Evolutionary conservation across 768 basidiomycete genomes (phyloP).

Genomic region (Clitopilus passeckerianus): DNA sequence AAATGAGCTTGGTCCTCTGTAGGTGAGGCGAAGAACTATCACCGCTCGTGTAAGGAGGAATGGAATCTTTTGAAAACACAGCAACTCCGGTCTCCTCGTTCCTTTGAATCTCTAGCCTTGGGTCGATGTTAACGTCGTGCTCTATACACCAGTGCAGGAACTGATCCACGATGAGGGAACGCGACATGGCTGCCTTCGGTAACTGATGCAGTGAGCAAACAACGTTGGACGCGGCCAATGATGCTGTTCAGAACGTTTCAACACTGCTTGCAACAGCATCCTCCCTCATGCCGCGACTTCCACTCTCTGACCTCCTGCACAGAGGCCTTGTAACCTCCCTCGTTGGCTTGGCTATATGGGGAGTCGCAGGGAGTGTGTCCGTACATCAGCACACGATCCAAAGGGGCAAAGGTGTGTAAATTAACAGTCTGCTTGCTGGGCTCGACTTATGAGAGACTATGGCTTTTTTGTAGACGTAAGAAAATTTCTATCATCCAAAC

Average conservation of each 20-base stretch:
- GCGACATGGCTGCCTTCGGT: background rate
- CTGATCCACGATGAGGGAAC: constrained; percentile 14
- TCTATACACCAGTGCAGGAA: constrained; percentile 46
- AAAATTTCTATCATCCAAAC: background rate
- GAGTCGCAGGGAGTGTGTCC: constrained; percentile 44
- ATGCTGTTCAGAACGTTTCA: background rate
- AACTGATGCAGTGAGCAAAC: constrained; percentile 2
- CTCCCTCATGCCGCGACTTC: constrained; percentile 16
- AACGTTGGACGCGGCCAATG: background rate
- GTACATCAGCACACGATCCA: constrained; percentile 52
- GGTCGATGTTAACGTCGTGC: constrained; percentile 42
- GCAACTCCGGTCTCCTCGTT: constrained; percentile 22
- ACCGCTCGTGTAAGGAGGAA: constrained; percentile 32
- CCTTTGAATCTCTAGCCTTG: constrained; percentile 29
- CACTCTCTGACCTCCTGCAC: constrained; percentile 45
- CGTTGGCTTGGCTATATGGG: constrained; percentile 46
- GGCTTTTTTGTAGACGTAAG: constrained; percentile 24
- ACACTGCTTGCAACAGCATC: background rate
- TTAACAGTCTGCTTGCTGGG: background rate
- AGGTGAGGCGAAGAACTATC: constrained; percentile 12
- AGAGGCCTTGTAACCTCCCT: constrained; percentile 51
- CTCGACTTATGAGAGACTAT: constrained; percentile 6
- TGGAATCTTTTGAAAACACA: constrained; percentile 29
- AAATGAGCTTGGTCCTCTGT: constrained; percentile 2
- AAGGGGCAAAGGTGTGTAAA: constrained; percentile 46